Base-by-base conservation (phyloP, 169 alveolate species). In the Hepatocystis sp. region DNA sequence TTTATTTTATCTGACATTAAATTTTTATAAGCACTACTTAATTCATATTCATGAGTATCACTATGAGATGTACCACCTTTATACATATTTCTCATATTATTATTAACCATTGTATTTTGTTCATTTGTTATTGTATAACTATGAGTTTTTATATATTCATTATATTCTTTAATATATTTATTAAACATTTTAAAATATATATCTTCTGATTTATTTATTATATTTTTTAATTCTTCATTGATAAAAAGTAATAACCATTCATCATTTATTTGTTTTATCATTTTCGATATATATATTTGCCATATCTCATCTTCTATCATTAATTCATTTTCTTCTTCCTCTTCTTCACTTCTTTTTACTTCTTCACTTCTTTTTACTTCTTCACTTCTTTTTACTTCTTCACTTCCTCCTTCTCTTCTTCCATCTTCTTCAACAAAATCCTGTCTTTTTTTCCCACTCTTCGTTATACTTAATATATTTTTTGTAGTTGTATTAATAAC, bases 381-480 rank as follows among this genome's bases (percentile, higher is more conserved):
- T n/a, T n/a, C n/a, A n/a, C n/a, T n/a, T n/a, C n/a, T n/a, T n/a
- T n/a, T n/a, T n/a, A n/a, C n/a, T n/a, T n/a, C n/a, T n/a, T n/a
- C n/a, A n/a, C n/a, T n/a, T n/a, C n/a, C n/a, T n/a, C n/a, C n/a
- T n/a, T n/a, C n/a, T n/a, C n/a, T n/a, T n/a, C n/a, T n/a, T n/a
- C n/a, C n/a, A n/a, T n/a, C n/a, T n/a, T n/a, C n/a, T n/a, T n/a
- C n/a, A n/a, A n/a, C n/a, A 32, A 76, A 76, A 58, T 76, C 88
- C 58, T 76, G 78, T 40, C 88, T 58, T 47, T 76, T 76, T 36
- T 76, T 76, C 42, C 88, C 88, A 58, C 88, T 76, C 39, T 76
- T 76, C 13, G 88, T 76, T 42, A 76, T 76, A 46, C 88, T 76
- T n/a, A 76, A 63, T 46, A 76, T 13, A 44, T 76, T 76, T 76